Evolutionary conservation across 495 filamentous ascomycete genomes (phyloP).

Genomic region (Penicillium alfredii): DNA sequence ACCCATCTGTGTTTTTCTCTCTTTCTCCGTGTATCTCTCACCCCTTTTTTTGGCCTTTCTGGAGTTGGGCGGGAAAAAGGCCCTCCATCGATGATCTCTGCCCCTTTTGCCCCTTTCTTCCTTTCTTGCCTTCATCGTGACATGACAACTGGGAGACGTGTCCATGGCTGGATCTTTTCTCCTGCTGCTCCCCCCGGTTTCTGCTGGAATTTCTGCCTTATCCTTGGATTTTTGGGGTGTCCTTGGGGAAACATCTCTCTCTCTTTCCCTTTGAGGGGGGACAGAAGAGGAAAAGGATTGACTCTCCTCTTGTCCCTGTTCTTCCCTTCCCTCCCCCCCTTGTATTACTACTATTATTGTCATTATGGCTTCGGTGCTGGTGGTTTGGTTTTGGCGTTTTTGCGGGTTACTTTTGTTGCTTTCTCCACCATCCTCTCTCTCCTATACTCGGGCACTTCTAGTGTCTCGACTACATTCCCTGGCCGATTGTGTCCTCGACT

Average conservation of each 20-base stretch:
- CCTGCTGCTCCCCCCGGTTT: constrained; percentile 2
- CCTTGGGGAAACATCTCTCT: too few relatives aligned
- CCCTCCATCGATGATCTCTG: too few relatives aligned
- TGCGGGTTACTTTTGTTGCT: not conserved
- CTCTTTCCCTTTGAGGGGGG: too few relatives aligned
- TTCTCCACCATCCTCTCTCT: not conserved
- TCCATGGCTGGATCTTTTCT: too few relatives aligned
- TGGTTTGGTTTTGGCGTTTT: not conserved
- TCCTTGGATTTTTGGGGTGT: constrained; percentile 17
- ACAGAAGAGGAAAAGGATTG: too few relatives aligned
- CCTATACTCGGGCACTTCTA: not conserved
- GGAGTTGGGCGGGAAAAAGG: not conserved
- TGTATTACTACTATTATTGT: constrained; percentile 8
- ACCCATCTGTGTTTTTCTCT: too few relatives aligned
- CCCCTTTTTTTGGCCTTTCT: too few relatives aligned
- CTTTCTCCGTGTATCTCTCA: too few relatives aligned
- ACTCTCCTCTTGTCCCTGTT: not conserved
- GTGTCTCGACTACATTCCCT: not conserved
- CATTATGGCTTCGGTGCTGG: too few relatives aligned
- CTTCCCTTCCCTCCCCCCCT: constrained; percentile 3
- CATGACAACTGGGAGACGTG: too few relatives aligned
- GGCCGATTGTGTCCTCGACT: not conserved
- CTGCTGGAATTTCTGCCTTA: constrained; percentile 10
- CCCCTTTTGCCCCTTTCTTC: too few relatives aligned
- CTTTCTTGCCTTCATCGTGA: too few relatives aligned